These are phyloP conservation scores for Ormosia semicastrata DNA, from an alignment of 306 rosid genomes.

Conservation along the genomic window DNA sequence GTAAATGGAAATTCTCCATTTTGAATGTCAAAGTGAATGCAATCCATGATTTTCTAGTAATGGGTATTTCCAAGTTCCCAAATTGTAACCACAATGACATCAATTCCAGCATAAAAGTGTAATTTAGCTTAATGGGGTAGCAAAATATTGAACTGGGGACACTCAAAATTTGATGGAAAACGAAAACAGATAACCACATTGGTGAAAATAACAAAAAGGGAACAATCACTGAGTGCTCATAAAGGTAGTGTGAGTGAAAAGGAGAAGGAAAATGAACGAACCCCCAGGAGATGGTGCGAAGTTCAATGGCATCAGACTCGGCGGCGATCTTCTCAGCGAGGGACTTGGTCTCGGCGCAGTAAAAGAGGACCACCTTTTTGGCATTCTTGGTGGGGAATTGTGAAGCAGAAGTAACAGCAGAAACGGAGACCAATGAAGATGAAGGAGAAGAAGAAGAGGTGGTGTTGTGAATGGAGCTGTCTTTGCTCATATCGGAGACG, in stretches of 20 bases:
- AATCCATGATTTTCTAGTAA: background rate
- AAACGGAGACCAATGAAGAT: conserved; percentile 44
- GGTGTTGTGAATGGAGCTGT: conserved; percentile 21
- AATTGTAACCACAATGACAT: background rate
- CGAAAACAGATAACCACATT: conserved; percentile 10
- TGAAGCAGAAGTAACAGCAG: conserved; percentile 40
- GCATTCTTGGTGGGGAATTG: conserved; percentile 39
- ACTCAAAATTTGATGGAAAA: conserved; percentile 3
- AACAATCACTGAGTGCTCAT: background rate
- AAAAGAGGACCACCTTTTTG: conserved; percentile 79
- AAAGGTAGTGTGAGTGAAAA: background rate
- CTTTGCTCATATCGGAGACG: conserved; percentile 42
- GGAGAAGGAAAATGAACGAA: conserved; percentile 14
- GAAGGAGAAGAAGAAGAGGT: conserved; percentile 17
- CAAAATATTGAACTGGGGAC: background rate
- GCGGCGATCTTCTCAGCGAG: conserved; percentile 79
- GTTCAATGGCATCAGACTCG: conserved; percentile 68
- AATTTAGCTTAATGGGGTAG: conserved; percentile 6
- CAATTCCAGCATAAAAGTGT: background rate
- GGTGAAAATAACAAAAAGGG: background rate
- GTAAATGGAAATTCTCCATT: background rate
- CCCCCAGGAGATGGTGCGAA: conserved; percentile 81
- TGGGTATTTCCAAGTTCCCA: conserved; percentile 14
- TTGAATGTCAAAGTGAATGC: background rate
- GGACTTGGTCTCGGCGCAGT: conserved; percentile 73